Percentiles rank a stretch among this genome's conserved stretches.
Conservation (phyloP, 2,329 filamentous ascomycete genomes). For the Xylaria sp. region DNA sequence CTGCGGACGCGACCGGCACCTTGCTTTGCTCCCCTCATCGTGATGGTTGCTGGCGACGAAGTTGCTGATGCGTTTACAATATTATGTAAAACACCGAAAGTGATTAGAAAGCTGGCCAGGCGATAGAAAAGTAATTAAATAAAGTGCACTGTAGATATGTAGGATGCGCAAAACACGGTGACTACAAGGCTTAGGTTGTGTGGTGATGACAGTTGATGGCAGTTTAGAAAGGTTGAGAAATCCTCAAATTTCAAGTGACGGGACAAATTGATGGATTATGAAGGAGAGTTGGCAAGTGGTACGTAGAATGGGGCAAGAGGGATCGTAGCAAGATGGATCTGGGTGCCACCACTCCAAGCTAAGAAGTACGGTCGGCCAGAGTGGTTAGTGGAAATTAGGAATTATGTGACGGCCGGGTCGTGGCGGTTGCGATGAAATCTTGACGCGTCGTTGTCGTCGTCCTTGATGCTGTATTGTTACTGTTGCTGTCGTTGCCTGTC, state of each 20-base stretch:
- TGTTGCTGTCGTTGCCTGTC: neutral
- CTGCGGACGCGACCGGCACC: slow-evolving; percentile 33
- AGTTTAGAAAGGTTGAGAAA: slow-evolving; percentile 2
- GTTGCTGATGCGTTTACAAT: slow-evolving; percentile 15
- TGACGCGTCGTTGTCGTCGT: slow-evolving; percentile 31
- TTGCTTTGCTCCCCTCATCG: slow-evolving; percentile 36
- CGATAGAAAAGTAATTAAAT: slow-evolving; percentile 7
- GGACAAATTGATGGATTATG: slow-evolving; percentile 25
- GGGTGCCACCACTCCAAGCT: slow-evolving; percentile 26
- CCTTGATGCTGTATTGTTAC: neutral
- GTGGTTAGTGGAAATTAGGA: slow-evolving; percentile 27
- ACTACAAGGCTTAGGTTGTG: slow-evolving; percentile 14
- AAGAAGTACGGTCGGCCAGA: slow-evolving; percentile 28
- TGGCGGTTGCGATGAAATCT: slow-evolving; percentile 20
- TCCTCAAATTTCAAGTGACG: slow-evolving; percentile 3
- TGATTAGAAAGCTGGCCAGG: neutral
- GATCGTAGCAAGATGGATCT: slow-evolving; percentile 14
- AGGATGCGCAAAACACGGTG: slow-evolving; percentile 22
- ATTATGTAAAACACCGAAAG: slow-evolving; percentile 19
- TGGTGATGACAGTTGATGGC: slow-evolving; percentile 23
- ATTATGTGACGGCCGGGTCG: slow-evolving; percentile 19
- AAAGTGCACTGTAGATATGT: slow-evolving; percentile 9
- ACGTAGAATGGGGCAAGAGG: slow-evolving; percentile 39
- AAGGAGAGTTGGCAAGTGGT: slow-evolving; percentile 40
- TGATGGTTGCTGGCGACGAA: slow-evolving; percentile 5